These are phyloP conservation scores for Aspergillus ustus DNA, from an alignment of 2,329 filamentous ascomycete species.

Conservation along the genomic window DNA sequence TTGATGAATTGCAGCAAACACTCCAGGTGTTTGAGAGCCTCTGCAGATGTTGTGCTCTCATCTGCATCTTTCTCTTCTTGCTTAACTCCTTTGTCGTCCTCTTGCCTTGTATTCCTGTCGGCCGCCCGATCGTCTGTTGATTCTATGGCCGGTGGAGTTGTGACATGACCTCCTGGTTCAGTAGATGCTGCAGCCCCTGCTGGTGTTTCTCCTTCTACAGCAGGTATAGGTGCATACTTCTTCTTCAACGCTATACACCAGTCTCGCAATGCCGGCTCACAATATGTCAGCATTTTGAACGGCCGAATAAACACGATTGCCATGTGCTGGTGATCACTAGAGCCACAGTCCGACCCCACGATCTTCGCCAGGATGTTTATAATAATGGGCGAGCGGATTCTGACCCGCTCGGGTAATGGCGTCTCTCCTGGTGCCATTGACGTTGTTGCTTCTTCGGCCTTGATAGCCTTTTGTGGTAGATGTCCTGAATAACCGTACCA, in stretches of 20 bases:
- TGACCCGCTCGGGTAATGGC: not conserved
- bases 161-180: too few relatives aligned
- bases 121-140: too few relatives aligned
- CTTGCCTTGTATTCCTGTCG: too few relatives aligned
- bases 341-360: not conserved
- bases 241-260: conserved; percentile 2
- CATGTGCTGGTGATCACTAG: not conserved
- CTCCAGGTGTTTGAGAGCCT: conserved; percentile 8
- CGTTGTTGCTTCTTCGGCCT: too few relatives aligned
- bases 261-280: conserved; percentile 3
- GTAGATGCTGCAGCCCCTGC: too few relatives aligned
- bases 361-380: conserved; percentile 1
- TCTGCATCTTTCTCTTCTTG: conserved; percentile 7
- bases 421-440: not conserved
- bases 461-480: too few relatives aligned
- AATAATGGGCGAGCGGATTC: not conserved
- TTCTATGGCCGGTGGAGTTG: too few relatives aligned
- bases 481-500: too few relatives aligned
- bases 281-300: conserved; percentile 7
- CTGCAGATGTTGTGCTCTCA: not conserved
- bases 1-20: conserved; percentile 11
- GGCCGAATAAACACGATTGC: conserved; percentile 4
- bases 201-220: too few relatives aligned
- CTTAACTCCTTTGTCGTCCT: not conserved
- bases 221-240: not conserved